Evolutionary conservation across 441 rosid genomes (phyloP).

Genomic region (Populus hybrid): DNA sequence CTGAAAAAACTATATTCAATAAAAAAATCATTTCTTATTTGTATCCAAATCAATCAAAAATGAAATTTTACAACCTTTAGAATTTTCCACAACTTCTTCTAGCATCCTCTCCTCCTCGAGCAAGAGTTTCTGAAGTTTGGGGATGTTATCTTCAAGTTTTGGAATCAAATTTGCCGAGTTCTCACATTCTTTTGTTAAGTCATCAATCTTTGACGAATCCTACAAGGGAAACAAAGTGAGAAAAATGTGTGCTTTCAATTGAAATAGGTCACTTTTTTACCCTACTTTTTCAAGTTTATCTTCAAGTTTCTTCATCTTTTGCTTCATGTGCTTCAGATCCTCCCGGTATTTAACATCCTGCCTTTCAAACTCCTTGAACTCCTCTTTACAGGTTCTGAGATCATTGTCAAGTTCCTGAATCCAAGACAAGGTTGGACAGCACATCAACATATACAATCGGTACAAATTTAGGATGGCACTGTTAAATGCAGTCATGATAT

Average conservation of each 20-base stretch:
- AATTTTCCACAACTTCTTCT: conserved; percentile 71
- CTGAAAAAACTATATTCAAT: background rate
- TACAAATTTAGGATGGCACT: background rate
- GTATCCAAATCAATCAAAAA: background rate
- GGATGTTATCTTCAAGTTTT: conserved; percentile 72
- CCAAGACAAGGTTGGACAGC: conserved; percentile 7
- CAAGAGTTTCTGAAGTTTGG: conserved; percentile 64
- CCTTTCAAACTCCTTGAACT: conserved; percentile 94
- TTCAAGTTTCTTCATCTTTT: conserved; percentile 90
- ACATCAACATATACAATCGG: background rate
- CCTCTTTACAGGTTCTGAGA: conserved; percentile 71
- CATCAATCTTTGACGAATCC: conserved; percentile 72
- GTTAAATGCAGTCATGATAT: background rate
- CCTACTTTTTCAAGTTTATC: conserved; percentile 82
- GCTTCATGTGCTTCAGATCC: conserved; percentile 90
- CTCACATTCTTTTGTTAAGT: conserved; percentile 63
- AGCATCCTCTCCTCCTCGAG: conserved; percentile 65
- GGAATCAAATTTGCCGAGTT: conserved; percentile 62
- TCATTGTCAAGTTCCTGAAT: conserved; percentile 74
- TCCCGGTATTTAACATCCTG: conserved; percentile 91
- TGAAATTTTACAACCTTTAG: conserved; percentile 52
- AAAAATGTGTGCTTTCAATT: background rate
- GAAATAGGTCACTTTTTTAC: conserved; percentile 20
- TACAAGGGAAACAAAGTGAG: conserved; percentile 26
- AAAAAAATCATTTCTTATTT: background rate